A percentile compares a stretch with the other conserved stretches of the same genome.
These are phyloP conservation scores for Suillus brevipes DNA, from an alignment of 768 basidiomycete species.

Conservation along the genomic window DNA sequence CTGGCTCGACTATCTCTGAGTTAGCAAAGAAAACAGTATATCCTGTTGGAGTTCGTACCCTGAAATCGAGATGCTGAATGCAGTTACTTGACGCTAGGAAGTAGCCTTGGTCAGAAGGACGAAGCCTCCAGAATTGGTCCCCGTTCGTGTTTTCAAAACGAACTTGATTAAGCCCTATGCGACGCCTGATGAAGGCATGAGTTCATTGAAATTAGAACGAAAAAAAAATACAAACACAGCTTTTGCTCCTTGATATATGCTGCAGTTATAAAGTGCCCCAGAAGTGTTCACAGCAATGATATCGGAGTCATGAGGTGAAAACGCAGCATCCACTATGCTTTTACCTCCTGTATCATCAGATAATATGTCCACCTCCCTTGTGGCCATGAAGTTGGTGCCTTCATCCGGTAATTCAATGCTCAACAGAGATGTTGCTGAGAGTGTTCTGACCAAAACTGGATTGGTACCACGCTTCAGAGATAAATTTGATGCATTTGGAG, in stretches of 20 bases:
- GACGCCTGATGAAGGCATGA: slow-evolving; percentile 20
- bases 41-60: slow-evolving; percentile 43
- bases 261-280: slow-evolving; percentile 53
- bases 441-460: slow-evolving; percentile 44
- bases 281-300: slow-evolving; percentile 47
- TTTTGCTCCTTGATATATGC: slow-evolving; percentile 36
- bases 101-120: slow-evolving; percentile 39
- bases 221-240: slow-evolving; percentile 40
- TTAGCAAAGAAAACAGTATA: slow-evolving; percentile 12
- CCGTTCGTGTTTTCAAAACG: slow-evolving; percentile 4
- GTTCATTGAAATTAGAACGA: background rate
- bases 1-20: slow-evolving; percentile 30
- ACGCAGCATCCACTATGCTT: slow-evolving; percentile 48
- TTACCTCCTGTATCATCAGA: slow-evolving; percentile 42
- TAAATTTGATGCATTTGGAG: slow-evolving; percentile 28
- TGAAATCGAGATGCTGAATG: slow-evolving; percentile 50
- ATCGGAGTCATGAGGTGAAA: slow-evolving; percentile 34
- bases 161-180: slow-evolving; percentile 14
- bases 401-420: slow-evolving; percentile 23
- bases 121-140: slow-evolving; percentile 56
- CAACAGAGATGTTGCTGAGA: slow-evolving; percentile 44
- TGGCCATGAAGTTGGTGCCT: slow-evolving; percentile 20
- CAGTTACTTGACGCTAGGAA: slow-evolving; percentile 48
- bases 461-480: slow-evolving; percentile 18
- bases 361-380: slow-evolving; percentile 39